Evolutionary conservation across 2,329 filamentous ascomycete genomes (phyloP).

Genomic region (Daldinia eschscholtzii): DNA sequence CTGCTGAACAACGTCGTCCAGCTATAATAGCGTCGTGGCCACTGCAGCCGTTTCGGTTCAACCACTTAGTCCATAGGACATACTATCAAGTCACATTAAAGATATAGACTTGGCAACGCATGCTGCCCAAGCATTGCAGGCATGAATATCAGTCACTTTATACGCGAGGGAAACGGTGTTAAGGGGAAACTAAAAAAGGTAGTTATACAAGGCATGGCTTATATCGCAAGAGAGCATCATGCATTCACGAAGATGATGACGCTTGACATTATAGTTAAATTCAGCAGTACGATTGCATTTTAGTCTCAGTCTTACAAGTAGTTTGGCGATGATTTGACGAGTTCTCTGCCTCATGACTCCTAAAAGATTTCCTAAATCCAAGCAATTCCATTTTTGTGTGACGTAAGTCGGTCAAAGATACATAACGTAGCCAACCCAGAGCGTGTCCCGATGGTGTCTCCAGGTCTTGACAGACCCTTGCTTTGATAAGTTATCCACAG

Average conservation of each 20-base stretch:
- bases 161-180: conserved; percentile 21
- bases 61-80: conserved; percentile 3
- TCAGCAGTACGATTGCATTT: neutral
- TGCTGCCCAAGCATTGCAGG: conserved; percentile 5
- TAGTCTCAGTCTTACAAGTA: neutral
- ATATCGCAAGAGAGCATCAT: neutral
- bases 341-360: neutral
- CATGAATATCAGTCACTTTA: conserved; percentile 9
- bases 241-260: conserved; percentile 1
- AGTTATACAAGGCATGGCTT: neutral
- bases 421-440: neutral
- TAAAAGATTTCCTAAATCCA: neutral
- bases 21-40: conserved; percentile 63
- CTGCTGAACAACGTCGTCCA: conserved; percentile 89
- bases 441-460: neutral
- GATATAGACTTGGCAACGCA: conserved; percentile 7
- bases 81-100: conserved; percentile 4
- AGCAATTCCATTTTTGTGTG: neutral
- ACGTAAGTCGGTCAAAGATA: neutral
- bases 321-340: neutral
- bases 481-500: neutral
- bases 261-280: neutral
- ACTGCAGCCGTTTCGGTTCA: conserved; percentile 3
- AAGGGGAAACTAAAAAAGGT: conserved; percentile 2
- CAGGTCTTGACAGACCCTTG: neutral